Conservation (phyloP, 169 alveolate species). For the Eimeria necatrix region DNA sequence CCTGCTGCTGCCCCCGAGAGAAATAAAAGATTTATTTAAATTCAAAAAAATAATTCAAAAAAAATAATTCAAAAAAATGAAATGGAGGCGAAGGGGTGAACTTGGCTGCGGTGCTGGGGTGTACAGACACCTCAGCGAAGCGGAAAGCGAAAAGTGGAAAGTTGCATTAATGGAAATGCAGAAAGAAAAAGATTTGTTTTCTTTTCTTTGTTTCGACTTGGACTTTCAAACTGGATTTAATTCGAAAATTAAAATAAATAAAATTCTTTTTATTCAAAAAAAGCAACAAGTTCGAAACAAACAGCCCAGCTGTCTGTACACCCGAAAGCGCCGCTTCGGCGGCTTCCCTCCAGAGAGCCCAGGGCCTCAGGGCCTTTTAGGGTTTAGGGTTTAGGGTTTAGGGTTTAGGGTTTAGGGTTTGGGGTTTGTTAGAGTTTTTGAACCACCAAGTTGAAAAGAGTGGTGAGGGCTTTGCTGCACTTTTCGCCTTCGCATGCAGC, state of each 20-base stretch:
- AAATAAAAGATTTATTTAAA: too few relatives aligned
- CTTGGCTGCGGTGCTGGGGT: too few relatives aligned
- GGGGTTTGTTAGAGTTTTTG: conserved; percentile 6
- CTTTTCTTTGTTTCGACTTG: not conserved
- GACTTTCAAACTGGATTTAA: not conserved
- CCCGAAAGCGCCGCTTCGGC: too few relatives aligned
- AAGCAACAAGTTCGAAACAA: not conserved
- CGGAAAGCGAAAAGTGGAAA: too few relatives aligned
- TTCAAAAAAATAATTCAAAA: too few relatives aligned
- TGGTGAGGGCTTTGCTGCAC: conserved; percentile 52
- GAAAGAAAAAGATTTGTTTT: not conserved
- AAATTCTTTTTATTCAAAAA: not conserved
- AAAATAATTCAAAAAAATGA: too few relatives aligned
- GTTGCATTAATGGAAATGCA: not conserved
- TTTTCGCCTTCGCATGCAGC: not conserved
- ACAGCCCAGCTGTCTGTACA: too few relatives aligned
- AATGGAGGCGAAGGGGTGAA: too few relatives aligned
- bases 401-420: not conserved
- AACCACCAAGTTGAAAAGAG: conserved; percentile 45
- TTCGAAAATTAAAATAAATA: not conserved
- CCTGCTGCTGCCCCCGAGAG: too few relatives aligned
- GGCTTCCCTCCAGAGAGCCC: too few relatives aligned
- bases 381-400: not conserved
- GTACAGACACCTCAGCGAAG: too few relatives aligned
- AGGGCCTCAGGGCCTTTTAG: not conserved